phyloP scores from a whole-genome alignment of 2,329 filamentous ascomycete genomes.

The Ambrosiella cleistominuta region DNA sequence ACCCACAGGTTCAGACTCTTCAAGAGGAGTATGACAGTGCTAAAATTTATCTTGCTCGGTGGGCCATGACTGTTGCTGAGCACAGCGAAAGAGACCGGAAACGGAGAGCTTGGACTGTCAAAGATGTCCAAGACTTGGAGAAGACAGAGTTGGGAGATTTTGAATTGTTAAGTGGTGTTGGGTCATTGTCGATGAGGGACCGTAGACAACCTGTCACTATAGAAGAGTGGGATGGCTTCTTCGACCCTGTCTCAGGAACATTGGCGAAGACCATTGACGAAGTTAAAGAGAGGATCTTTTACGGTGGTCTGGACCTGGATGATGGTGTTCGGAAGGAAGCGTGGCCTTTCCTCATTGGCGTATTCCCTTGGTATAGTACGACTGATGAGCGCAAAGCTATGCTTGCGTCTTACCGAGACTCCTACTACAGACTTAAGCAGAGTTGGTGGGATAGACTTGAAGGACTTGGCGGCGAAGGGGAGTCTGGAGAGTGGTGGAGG shows the following conservation, averaged over 20 bases:
- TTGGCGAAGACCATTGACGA: slow-evolving; percentile 72
- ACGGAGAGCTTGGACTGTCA: slow-evolving; percentile 81
- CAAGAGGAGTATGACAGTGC: slow-evolving; percentile 97
- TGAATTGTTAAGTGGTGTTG: slow-evolving; percentile 72
- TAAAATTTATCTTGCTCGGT: slow-evolving; percentile 79
- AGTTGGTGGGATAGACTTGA: slow-evolving; percentile 91
- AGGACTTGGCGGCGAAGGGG: slow-evolving; percentile 60
- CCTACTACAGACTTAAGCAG: slow-evolving; percentile 85
- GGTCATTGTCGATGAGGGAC: slow-evolving; percentile 56
- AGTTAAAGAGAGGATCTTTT: slow-evolving; percentile 93
- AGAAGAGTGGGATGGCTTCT: slow-evolving; percentile 82
- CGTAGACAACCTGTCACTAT: slow-evolving; percentile 59
- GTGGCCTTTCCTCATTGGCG: slow-evolving; percentile 83
- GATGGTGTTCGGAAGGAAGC: slow-evolving; percentile 92
- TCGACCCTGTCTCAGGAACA: slow-evolving; percentile 57
- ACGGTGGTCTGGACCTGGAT: slow-evolving; percentile 73
- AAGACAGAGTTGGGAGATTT: slow-evolving; percentile 92
- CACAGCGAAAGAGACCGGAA: slow-evolving; percentile 79
- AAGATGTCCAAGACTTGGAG: slow-evolving; percentile 83
- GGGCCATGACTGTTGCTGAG: slow-evolving; percentile 98
- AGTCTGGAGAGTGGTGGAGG: slow-evolving; percentile 88
- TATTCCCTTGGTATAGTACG: slow-evolving; percentile 86
- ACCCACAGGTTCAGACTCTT: slow-evolving; percentile 84
- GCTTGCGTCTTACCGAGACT: slow-evolving; percentile 71
- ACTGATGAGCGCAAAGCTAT: slow-evolving; percentile 68